phyloP scores from a whole-genome alignment of 768 basidiomycete species.

The Pholiota microspora region DNA sequence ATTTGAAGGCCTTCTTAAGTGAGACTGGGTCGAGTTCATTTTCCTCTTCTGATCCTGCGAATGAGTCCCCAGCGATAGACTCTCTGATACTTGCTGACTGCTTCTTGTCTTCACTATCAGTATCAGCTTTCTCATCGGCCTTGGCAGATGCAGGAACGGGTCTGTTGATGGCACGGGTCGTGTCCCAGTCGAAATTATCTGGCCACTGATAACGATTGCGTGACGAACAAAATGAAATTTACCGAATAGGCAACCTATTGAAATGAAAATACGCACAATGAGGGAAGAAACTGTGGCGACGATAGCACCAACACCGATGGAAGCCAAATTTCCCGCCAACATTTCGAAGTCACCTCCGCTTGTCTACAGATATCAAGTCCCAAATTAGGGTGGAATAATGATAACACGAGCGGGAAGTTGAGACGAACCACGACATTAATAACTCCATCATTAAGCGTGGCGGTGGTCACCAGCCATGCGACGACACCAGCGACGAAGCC shows the following conservation, averaged over 20 bases:
- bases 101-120: slow-evolving; percentile 37
- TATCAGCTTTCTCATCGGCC: slow-evolving; percentile 29
- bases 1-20: slow-evolving; percentile 73
- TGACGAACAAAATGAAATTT: neutral
- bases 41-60: slow-evolving; percentile 37
- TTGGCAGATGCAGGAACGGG: slow-evolving; percentile 14
- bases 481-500: slow-evolving; percentile 72
- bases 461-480: slow-evolving; percentile 85
- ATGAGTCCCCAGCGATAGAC: slow-evolving; percentile 34
- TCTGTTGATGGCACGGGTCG: slow-evolving; percentile 75
- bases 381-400: neutral
- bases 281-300: slow-evolving; percentile 64
- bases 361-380: slow-evolving; percentile 27
- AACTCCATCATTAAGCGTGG: slow-evolving; percentile 61
- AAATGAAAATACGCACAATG: slow-evolving; percentile 42
- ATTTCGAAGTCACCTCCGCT: slow-evolving; percentile 60
- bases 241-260: neutral
- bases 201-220: slow-evolving; percentile 56
- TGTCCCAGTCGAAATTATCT: slow-evolving; percentile 78
- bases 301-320: slow-evolving; percentile 79
- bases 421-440: slow-evolving; percentile 57
- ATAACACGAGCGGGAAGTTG: neutral
- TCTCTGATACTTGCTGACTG: slow-evolving; percentile 18
- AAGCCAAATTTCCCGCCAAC: slow-evolving; percentile 88
- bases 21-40: slow-evolving; percentile 63